Evolutionary conservation across 163 green algal genomes (phyloP).

Genomic region (Volvox carteri): DNA sequence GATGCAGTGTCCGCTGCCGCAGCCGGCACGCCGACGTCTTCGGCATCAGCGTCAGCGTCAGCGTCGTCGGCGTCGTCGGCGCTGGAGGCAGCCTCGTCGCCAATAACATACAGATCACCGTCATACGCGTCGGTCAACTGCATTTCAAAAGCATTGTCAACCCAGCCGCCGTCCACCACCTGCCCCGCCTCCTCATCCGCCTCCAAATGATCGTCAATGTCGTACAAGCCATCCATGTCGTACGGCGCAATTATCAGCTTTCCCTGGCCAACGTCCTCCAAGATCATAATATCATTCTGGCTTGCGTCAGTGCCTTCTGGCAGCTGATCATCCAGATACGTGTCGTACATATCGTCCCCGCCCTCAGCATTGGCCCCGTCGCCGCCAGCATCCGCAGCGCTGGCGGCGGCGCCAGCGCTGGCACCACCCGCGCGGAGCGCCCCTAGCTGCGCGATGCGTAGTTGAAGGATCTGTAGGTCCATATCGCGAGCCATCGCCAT

Average conservation of each 20-base stretch:
- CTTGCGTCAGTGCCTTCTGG: not conserved
- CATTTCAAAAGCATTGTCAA: too few species aligned
- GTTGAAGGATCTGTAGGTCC: not conserved
- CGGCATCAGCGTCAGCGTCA: not conserved
- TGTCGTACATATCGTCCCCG: not conserved
- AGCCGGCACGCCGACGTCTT: not conserved
- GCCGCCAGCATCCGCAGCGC: not conserved
- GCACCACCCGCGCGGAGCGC: too few species aligned
- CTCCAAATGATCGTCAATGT: not conserved
- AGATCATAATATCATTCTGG: too few species aligned
- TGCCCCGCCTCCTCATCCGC: not conserved
- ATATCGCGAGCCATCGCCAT: too few species aligned
- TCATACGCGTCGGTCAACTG: too few species aligned
- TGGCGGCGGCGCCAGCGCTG: not conserved
- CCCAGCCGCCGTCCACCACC: not conserved
- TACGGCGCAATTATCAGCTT: too few species aligned
- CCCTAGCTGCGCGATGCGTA: not conserved
- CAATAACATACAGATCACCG: not conserved
- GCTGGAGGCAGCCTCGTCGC: not conserved
- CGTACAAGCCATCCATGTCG: conserved; percentile 1
- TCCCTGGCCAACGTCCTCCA: too few species aligned
- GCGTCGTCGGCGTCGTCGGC: not conserved
- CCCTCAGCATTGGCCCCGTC: not conserved
- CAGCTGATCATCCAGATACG: not conserved
- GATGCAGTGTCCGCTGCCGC: not conserved